Conservation (phyloP, 441 rosid genomes). For the Eutrema salsugineum region DNA sequence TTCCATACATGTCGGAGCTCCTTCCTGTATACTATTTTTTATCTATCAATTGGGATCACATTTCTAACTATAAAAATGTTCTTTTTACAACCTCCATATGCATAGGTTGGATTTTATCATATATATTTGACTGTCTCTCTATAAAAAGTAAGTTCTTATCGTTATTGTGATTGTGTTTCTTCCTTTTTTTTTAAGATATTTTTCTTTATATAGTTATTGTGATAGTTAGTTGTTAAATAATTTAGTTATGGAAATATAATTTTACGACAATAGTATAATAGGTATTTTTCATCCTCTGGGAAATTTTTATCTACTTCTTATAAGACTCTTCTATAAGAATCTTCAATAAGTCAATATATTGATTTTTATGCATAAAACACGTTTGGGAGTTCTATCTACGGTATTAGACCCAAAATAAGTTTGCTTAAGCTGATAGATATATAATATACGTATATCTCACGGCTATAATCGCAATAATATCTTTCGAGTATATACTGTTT, state of each 20-base stretch:
- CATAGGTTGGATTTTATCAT: background rate
- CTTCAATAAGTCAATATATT: too few species aligned
- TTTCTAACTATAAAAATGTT: slow-evolving; percentile 1
- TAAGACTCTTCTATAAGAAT: too few species aligned
- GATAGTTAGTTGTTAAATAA: background rate
- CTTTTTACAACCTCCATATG: background rate
- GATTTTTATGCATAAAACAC: too few species aligned
- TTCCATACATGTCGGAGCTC: slow-evolving; percentile 28
- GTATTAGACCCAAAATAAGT: too few species aligned
- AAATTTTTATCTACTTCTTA: too few species aligned
- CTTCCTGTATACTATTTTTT: background rate
- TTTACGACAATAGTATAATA: too few species aligned
- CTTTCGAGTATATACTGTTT: background rate
- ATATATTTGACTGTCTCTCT: background rate
- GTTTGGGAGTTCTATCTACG: too few species aligned
- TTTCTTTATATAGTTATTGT: background rate
- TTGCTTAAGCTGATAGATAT: too few species aligned
- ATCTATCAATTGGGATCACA: background rate
- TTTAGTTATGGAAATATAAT: too few species aligned
- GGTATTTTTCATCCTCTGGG: too few species aligned
- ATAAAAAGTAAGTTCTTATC: background rate
- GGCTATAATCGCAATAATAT: background rate
- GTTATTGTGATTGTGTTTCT: background rate
- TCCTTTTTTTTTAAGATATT: background rate
- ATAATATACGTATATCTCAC: background rate